A percentile compares a stretch with the other conserved stretches of the same genome.
These are phyloP conservation scores for Haematococcus lacustris DNA, from an alignment of 139 green algal species.

Conservation along the genomic window DNA sequence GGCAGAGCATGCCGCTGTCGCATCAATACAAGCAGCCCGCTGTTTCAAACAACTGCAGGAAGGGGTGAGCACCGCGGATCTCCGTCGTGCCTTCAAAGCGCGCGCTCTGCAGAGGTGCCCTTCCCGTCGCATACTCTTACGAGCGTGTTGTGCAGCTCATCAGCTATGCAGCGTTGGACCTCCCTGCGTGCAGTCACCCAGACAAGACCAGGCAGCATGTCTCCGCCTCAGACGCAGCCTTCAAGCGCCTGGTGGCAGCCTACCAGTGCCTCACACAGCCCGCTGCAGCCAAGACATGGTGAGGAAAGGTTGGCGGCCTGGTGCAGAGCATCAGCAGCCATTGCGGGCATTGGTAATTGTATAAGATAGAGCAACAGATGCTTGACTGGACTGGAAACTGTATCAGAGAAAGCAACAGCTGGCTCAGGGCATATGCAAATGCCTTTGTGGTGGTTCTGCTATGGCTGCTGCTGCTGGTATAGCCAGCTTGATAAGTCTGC, in stretches of 20 bases:
- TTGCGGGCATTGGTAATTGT: too few species aligned
- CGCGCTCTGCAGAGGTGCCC: neutral
- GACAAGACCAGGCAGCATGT: slow-evolving; percentile 3
- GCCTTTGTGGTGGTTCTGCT: too few species aligned
- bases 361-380: too few species aligned
- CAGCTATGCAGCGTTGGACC: neutral
- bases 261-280: slow-evolving; percentile 5
- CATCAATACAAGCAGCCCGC: neutral
- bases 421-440: neutral
- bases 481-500: too few species aligned
- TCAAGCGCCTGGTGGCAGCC: slow-evolving; percentile 9
- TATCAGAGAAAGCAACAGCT: too few species aligned
- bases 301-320: too few species aligned
- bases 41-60: neutral
- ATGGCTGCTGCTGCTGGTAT: too few species aligned
- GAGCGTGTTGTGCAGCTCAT: neutral
- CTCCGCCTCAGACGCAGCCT: slow-evolving; percentile 10
- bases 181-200: slow-evolving; percentile 2
- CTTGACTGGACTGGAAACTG: too few species aligned
- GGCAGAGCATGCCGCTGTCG: too few species aligned
- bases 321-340: too few species aligned
- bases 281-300: too few species aligned
- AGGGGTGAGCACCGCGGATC: neutral
- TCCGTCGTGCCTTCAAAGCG: neutral
- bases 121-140: neutral